Evolutionary conservation across 2,329 filamentous ascomycete genomes (phyloP).

Genomic region (Xylaria sp.): DNA sequence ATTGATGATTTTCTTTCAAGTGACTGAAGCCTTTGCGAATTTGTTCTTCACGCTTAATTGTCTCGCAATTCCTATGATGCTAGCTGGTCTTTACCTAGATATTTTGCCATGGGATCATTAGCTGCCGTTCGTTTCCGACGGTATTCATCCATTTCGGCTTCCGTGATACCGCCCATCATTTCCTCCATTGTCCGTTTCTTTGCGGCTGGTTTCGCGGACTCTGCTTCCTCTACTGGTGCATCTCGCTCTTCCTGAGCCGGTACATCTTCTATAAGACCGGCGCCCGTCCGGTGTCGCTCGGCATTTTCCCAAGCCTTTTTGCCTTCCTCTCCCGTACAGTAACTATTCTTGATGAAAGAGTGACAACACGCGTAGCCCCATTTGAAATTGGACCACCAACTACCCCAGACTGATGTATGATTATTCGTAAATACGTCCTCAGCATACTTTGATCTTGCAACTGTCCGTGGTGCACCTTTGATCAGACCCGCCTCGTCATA

Average conservation of each 20-base stretch:
- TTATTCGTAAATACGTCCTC: slow-evolving; percentile 92
- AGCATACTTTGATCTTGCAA: slow-evolving; percentile 87
- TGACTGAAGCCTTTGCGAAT: slow-evolving; percentile 27
- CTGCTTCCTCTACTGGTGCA: slow-evolving; percentile 42
- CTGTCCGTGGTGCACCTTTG: slow-evolving; percentile 83
- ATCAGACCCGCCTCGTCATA: slow-evolving; percentile 91
- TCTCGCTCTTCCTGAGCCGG: slow-evolving; percentile 40
- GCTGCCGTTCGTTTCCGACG: slow-evolving; percentile 77
- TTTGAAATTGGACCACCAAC: slow-evolving; percentile 95
- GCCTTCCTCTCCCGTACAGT: slow-evolving; percentile 93
- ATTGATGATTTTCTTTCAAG: slow-evolving; percentile 38
- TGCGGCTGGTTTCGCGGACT: slow-evolving; percentile 44
- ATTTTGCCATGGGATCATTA: slow-evolving; percentile 87
- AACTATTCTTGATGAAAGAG: slow-evolving; percentile 93
- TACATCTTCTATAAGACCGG: slow-evolving; percentile 52
- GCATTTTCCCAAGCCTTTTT: slow-evolving; percentile 83
- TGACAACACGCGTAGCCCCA: slow-evolving; percentile 98
- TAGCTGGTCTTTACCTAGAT: slow-evolving; percentile 78
- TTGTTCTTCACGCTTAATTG: slow-evolving; percentile 13
- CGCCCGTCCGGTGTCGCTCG: slow-evolving; percentile 67
- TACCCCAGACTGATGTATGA: slow-evolving; percentile 92
- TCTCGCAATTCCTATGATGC: slow-evolving; percentile 52
- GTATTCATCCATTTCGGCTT: slow-evolving; percentile 89
- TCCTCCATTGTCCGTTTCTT: slow-evolving; percentile 83
- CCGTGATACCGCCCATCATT: slow-evolving; percentile 79